A percentile compares a stretch with the other conserved stretches of the same genome.
phyloP scores from a whole-genome alignment of 768 basidiomycete genomes.

The Termitomyces sp. region DNA sequence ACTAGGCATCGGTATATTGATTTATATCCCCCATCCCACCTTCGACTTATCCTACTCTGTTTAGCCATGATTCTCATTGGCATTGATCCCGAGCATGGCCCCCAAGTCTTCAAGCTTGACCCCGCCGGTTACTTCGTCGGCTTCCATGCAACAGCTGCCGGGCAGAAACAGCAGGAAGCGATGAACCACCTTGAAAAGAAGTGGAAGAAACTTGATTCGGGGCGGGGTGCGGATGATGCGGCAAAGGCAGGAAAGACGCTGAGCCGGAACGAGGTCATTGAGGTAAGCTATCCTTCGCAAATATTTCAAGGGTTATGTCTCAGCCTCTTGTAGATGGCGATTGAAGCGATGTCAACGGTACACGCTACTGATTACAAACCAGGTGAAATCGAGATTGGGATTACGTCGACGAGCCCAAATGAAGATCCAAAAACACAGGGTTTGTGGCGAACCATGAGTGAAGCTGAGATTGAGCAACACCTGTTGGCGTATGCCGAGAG shows the following conservation, averaged over 20 bases:
- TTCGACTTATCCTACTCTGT: background rate
- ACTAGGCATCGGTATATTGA: conserved; percentile 81
- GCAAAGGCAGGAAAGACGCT: conserved; percentile 70
- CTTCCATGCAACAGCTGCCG: conserved; percentile 94
- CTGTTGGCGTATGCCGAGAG: conserved; percentile 87
- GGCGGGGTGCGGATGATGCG: conserved; percentile 75
- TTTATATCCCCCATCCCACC: background rate
- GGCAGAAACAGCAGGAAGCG: conserved; percentile 96
- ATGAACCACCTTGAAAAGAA: conserved; percentile 99
- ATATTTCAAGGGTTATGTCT: background rate
- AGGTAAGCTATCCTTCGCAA: conserved; percentile 49
- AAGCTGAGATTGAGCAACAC: conserved; percentile 74
- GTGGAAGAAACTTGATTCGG: conserved; percentile 91
- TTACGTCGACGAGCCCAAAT: conserved; percentile 72
- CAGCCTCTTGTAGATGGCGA: conserved; percentile 64
- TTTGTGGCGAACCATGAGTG: conserved; percentile 73
- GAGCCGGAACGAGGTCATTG: conserved; percentile 76
- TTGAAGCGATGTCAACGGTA: conserved; percentile 90
- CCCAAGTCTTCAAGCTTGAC: conserved; percentile 98
- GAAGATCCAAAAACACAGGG: conserved; percentile 71
- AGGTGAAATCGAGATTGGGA: conserved; percentile 93
- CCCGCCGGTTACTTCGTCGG: conserved; percentile 99
- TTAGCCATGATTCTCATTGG: conserved; percentile 96
- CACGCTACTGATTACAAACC: conserved; percentile 96
- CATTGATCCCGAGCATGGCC: conserved; percentile 83